Percentiles rank a stretch among this genome's conserved stretches.
phyloP scores from a whole-genome alignment of 495 filamentous ascomycete genomes.

The Astrothelium macrocarpum region DNA sequence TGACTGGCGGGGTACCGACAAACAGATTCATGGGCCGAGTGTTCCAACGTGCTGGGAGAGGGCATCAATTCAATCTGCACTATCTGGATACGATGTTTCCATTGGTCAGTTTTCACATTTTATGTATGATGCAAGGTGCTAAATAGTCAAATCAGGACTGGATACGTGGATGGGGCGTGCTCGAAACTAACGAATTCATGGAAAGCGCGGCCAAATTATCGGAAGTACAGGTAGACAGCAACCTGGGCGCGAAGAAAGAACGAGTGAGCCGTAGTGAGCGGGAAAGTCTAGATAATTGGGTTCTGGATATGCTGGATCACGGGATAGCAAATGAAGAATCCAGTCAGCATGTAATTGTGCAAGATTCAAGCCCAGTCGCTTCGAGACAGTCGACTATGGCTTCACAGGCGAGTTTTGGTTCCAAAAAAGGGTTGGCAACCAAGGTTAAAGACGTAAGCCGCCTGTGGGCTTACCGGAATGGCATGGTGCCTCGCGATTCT shows the following conservation, averaged over 20 bases:
- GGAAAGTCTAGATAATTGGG: not conserved
- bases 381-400: not conserved
- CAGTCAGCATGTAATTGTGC: not conserved
- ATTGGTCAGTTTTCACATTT: conserved; percentile 27
- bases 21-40: conserved; percentile 66
- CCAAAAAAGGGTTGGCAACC: conserved; percentile 18
- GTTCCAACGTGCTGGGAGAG: conserved; percentile 53
- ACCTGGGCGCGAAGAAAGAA: conserved; percentile 3
- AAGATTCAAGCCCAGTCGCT: conserved; percentile 8
- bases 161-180: conserved; percentile 26
- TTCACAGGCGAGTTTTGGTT: conserved; percentile 13
- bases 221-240: conserved; percentile 11
- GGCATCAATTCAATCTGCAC: conserved; percentile 73
- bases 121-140: not conserved
- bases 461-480: conserved; percentile 66
- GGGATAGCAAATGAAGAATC: conserved; percentile 5
- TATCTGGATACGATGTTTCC: conserved; percentile 78
- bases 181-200: conserved; percentile 48
- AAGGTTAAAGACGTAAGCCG: conserved; percentile 62
- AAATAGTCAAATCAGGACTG: not conserved
- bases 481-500: conserved; percentile 22
- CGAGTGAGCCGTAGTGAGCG: conserved; percentile 8
- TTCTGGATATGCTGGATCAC: not conserved
- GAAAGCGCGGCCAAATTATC: conserved; percentile 38
- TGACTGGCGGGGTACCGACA: not conserved